Percentiles rank a stretch among this genome's conserved stretches.
These are phyloP conservation scores for Lolium rigidum DNA, from an alignment of 176 grass and related monocot genomes.

Conservation along the genomic window DNA sequence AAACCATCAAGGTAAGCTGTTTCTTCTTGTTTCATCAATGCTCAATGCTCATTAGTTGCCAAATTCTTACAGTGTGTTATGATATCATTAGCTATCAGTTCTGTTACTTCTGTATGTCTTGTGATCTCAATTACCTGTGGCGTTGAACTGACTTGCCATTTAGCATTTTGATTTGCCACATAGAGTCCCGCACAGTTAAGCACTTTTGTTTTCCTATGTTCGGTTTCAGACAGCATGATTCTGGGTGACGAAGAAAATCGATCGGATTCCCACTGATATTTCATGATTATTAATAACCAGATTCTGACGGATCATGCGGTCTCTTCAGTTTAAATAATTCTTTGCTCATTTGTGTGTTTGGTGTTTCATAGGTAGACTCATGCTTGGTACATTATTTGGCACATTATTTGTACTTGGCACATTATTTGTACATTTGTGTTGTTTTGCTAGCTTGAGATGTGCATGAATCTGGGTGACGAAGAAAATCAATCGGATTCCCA, in stretches of 20 bases:
- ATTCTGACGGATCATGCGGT: constrained; percentile 47
- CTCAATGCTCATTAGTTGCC: background rate
- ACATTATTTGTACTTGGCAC: background rate
- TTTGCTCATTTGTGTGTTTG: background rate
- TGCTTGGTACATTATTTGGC: background rate
- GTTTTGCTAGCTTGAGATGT: background rate
- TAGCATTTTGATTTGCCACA: background rate
- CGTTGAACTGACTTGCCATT: too few relatives aligned
- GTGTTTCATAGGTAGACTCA: background rate
- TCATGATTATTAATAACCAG: constrained; percentile 49
- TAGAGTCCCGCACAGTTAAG: too few relatives aligned
- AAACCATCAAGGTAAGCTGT: constrained; percentile 76
- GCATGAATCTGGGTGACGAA: constrained; percentile 47
- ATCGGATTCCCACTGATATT: constrained; percentile 47
- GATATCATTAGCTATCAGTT: background rate
- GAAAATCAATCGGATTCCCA: constrained; percentile 62
- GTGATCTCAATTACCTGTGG: background rate
- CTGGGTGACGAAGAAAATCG: constrained; percentile 59
- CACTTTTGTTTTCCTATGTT: background rate
- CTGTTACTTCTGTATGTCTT: background rate
- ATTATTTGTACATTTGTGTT: background rate
- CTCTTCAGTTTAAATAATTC: background rate
- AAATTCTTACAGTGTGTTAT: background rate
- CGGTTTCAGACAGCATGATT: background rate
- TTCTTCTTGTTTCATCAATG: background rate